Conservation (phyloP, 345 rosid species). For the Corymbia maculata region DNA sequence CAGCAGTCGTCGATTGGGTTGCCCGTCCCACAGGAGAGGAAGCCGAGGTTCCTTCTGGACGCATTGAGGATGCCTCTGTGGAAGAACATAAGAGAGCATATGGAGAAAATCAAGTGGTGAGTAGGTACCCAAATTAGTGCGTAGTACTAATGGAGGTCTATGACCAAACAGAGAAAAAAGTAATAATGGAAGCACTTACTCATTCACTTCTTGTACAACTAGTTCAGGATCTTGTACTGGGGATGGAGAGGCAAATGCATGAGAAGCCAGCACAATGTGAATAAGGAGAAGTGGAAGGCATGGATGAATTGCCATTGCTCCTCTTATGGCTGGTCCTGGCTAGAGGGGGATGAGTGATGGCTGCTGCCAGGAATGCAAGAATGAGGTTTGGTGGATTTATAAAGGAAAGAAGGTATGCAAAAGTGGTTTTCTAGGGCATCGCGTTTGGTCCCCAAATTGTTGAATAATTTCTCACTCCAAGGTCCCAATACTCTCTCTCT, state of each 20-base stretch:
- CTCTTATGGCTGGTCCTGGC: not conserved
- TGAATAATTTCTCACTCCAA: not conserved
- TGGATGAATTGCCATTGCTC: not conserved
- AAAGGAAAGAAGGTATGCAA: not conserved
- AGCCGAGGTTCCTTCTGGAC: constrained; percentile 6
- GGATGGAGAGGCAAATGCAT: not conserved
- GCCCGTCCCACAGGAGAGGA: constrained; percentile 7
- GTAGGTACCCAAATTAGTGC: not conserved
- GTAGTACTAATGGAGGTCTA: not conserved
- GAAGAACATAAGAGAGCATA: not conserved
- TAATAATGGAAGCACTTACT: not conserved
- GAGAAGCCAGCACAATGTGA: not conserved
- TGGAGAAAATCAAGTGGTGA: not conserved
- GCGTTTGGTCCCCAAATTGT: not conserved
- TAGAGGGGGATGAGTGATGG: not conserved
- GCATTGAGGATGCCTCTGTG: constrained; percentile 6
- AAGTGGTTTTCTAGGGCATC: not conserved
- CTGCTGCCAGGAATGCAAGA: not conserved
- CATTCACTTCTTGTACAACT: constrained; percentile 4
- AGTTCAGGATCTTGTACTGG: constrained; percentile 4
- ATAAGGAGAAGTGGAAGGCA: not conserved
- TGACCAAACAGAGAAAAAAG: too few relatives aligned
- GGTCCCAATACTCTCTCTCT: not conserved
- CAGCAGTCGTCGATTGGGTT: constrained; percentile 13
- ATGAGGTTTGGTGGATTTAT: not conserved